phyloP scores from a whole-genome alignment of 2,329 filamentous ascomycete species.

The Colletotrichum sp. region DNA sequence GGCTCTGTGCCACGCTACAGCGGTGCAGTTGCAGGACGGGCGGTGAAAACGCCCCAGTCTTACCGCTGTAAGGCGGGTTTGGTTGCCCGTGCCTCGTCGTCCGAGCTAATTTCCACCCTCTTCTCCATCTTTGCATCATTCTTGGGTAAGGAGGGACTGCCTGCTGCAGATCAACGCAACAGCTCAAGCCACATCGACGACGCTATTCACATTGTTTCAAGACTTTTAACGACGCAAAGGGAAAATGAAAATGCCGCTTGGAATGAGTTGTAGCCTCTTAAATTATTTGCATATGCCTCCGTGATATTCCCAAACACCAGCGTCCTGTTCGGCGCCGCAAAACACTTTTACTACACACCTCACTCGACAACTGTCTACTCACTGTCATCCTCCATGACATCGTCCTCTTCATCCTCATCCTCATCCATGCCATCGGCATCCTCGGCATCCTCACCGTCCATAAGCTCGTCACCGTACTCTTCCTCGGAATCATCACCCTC shows the following conservation, averaged over 20 bases:
- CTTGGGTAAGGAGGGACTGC: not conserved
- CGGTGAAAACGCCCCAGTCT: not conserved
- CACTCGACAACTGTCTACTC: not conserved
- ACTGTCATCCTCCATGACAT: constrained; percentile 22
- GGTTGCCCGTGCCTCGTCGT: not conserved
- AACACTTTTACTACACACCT: constrained; percentile 4
- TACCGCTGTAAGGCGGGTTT: not conserved
- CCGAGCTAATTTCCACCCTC: not conserved
- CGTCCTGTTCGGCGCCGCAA: constrained; percentile 2
- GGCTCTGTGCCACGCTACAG: not conserved
- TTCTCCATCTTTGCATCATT: not conserved
- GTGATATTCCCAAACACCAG: constrained; percentile 19
- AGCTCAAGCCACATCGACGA: not conserved
- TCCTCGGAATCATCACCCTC: constrained; percentile 40
- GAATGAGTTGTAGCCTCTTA: not conserved
- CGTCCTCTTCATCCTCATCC: constrained; percentile 39
- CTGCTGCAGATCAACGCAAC: not conserved
- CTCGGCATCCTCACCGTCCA: constrained; percentile 36
- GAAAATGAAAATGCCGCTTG: not conserved
- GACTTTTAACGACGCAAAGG: not conserved
- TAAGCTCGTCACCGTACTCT: constrained; percentile 45
- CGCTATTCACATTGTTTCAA: not conserved
- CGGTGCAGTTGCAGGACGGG: not conserved
- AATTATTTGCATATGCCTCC: constrained; percentile 12
- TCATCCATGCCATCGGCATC: constrained; percentile 38